Evolutionary conservation across 108 stramenopile species (phyloP).

Genomic region (Seminavis robusta): DNA sequence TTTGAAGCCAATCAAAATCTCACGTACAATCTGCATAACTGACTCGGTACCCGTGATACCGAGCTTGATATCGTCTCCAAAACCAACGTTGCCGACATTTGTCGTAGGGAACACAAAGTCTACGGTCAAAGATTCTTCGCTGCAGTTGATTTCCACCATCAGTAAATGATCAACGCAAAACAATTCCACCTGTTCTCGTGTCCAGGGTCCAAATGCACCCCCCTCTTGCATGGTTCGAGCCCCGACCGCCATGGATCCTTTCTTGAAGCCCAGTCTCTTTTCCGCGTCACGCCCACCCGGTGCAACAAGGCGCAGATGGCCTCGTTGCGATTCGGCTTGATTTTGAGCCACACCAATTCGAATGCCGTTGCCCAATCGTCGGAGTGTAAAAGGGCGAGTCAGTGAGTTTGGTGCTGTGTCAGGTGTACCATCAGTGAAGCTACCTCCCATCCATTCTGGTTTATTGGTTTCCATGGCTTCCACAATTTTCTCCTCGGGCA

Average conservation of each 20-base stretch:
- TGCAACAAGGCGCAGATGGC: constrained; percentile 84
- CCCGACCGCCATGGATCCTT: constrained; percentile 87
- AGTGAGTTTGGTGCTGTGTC: constrained; percentile 77
- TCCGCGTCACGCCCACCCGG: constrained; percentile 94
- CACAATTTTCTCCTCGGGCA: constrained; percentile 66
- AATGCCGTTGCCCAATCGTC: constrained; percentile 82
- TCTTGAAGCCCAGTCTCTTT: constrained; percentile 71
- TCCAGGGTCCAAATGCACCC: constrained; percentile 91
- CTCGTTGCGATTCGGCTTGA: constrained; percentile 85
- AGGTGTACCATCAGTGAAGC: constrained; percentile 87
- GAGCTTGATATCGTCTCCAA: constrained; percentile 68
- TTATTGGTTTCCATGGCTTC: constrained; percentile 56
- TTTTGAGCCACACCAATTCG: constrained; percentile 80
- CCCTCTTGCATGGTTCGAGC: constrained; percentile 98
- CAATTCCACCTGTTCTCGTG: constrained; percentile 96
- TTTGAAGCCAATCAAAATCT: constrained; percentile 89
- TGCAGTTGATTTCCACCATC: constrained; percentile 97
- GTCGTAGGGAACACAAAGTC: constrained; percentile 97
- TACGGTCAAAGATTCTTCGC: constrained; percentile 86
- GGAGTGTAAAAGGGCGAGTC: constrained; percentile 84
- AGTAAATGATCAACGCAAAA: constrained; percentile 97
- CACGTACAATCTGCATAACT: constrained; percentile 89
- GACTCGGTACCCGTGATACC: constrained; percentile 94
- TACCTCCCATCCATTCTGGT: constrained; percentile 71
- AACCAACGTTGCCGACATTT: constrained; percentile 84